Evolutionary conservation across 2,329 filamentous ascomycete genomes (phyloP).

Genomic region (Bipolaris zeicola): DNA sequence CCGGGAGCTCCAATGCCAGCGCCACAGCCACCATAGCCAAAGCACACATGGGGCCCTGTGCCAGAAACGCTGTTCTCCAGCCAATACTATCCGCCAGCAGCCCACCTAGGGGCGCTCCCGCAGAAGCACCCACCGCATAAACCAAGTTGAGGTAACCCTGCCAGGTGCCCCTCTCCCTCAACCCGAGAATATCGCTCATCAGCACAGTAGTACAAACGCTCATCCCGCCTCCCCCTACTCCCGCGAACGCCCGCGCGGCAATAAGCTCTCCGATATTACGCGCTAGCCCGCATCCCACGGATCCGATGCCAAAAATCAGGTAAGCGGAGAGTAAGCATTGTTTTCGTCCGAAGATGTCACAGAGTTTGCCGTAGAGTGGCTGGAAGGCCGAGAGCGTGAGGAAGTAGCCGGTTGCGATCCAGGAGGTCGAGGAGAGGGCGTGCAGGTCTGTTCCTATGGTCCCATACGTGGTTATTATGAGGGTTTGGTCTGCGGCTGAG

Average conservation of each 20-base stretch:
- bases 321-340: slow-evolving; percentile 68
- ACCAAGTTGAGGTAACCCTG: slow-evolving; percentile 77
- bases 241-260: slow-evolving; percentile 65
- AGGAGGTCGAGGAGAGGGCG: slow-evolving; percentile 74
- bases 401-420: slow-evolving; percentile 74
- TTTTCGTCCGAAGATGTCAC: slow-evolving; percentile 74
- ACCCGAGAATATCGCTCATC: slow-evolving; percentile 71
- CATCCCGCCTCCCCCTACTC: slow-evolving; percentile 74
- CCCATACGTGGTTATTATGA: slow-evolving; percentile 78
- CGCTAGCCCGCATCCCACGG: slow-evolving; percentile 66
- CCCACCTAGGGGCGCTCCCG: slow-evolving; percentile 71
- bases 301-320: slow-evolving; percentile 68
- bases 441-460: slow-evolving; percentile 77
- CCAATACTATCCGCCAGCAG: slow-evolving; percentile 73
- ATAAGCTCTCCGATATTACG: slow-evolving; percentile 69
- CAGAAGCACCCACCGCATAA: slow-evolving; percentile 69
- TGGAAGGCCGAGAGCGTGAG: slow-evolving; percentile 77
- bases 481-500: slow-evolving; percentile 74
- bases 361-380: slow-evolving; percentile 73
- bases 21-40: slow-evolving; percentile 68
- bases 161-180: slow-evolving; percentile 73
- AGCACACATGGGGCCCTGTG: slow-evolving; percentile 71
- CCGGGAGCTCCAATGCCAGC: slow-evolving; percentile 66
- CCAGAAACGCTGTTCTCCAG: slow-evolving; percentile 78
- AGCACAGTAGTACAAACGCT: slow-evolving; percentile 71